Percentiles rank a stretch among this genome's conserved stretches.
phyloP scores from a whole-genome alignment of 768 basidiomycete species.

The Rhodotorula babjevae region DNA sequence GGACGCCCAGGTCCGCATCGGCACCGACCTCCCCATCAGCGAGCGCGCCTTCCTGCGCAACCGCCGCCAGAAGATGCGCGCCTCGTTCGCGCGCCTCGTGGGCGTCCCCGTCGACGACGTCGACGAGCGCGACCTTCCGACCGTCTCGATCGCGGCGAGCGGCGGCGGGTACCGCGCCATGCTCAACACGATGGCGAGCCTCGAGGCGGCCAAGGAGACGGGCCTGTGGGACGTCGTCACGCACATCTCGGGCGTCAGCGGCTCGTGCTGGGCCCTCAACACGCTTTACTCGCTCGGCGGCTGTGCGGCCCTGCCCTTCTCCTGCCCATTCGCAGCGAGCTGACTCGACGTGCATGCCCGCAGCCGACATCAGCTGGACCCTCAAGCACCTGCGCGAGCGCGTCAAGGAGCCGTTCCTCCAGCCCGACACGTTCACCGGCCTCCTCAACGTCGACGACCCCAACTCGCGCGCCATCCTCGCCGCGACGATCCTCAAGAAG shows the following conservation, averaged over 20 bases:
- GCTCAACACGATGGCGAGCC: constrained; percentile 44
- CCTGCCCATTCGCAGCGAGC: no score
- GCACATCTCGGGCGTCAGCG: constrained; percentile 44
- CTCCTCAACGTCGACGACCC: constrained; percentile 10
- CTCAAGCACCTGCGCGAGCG: constrained; percentile 42
- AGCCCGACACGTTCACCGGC: constrained; percentile 39
- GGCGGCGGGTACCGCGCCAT: constrained; percentile 46
- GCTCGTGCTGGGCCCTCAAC: constrained; percentile 44
- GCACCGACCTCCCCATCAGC: constrained; percentile 42
- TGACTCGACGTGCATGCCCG: background rate
- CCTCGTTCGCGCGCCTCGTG: constrained; percentile 43
- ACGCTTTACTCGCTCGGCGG: constrained; percentile 43
- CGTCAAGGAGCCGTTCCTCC: constrained; percentile 43
- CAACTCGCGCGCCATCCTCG: constrained; percentile 38
- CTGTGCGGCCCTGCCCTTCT: background rate
- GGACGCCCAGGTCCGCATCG: constrained; percentile 45
- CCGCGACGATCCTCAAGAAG: constrained; percentile 43
- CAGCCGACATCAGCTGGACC: constrained; percentile 22
- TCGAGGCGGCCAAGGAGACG: constrained; percentile 39
- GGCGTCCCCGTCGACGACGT: constrained; percentile 42
- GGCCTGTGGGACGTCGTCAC: constrained; percentile 45
- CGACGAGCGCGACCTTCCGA: constrained; percentile 45
- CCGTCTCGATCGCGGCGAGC: constrained; percentile 45
- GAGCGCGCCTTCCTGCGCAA: constrained; percentile 45
- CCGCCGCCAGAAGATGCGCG: constrained; percentile 40